phyloP scores from a whole-genome alignment of 1,139 yeast genomes.

The Zhuliangozyma parablackwelliae region DNA sequence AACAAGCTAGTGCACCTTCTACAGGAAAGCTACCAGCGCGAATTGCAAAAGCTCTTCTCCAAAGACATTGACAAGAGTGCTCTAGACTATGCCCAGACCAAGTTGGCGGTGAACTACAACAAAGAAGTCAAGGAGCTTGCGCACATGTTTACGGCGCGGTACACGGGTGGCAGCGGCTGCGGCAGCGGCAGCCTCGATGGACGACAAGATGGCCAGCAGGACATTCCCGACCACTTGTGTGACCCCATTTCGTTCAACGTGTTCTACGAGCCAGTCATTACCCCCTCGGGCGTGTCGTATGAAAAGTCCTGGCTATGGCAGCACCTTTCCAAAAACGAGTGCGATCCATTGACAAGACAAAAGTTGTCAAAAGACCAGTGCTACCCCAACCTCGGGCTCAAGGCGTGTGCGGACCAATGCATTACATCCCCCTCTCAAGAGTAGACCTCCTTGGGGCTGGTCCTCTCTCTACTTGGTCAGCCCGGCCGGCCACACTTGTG shows the following conservation, averaged over 20 bases:
- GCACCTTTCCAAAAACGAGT: conserved; percentile 30
- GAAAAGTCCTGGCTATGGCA: conserved; percentile 36
- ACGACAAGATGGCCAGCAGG: conserved; percentile 13
- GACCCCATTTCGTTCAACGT: conserved; percentile 46
- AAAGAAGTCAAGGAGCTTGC: conserved; percentile 19
- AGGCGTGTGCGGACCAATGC: conserved; percentile 5
- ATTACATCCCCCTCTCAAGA: no score
- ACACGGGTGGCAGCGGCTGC: conserved; percentile 10
- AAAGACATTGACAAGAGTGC: conserved; percentile 13
- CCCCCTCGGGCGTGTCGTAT: conserved; percentile 45
- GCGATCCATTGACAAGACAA: conserved; percentile 37
- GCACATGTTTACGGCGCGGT: conserved; percentile 19
- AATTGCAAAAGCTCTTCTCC: conserved; percentile 7
- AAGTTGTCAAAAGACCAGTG: conserved; percentile 16
- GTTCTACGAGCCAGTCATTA: conserved; percentile 41
- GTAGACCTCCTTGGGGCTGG: no score
- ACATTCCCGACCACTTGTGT: conserved; percentile 37
- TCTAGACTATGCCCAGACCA: conserved; percentile 15
- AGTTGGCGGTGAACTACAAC: conserved; percentile 16
- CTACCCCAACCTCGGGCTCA: conserved; percentile 15
- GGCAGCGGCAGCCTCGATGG: no score
- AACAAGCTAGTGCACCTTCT: conserved; percentile 19
- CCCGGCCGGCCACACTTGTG: no score
- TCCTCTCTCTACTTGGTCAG: no score
- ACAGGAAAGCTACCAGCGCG: conserved; percentile 14